These are phyloP conservation scores for Ophiocordyceps camponoti-leonardi DNA, from an alignment of 2,329 filamentous ascomycete genomes.

Conservation along the genomic window DNA sequence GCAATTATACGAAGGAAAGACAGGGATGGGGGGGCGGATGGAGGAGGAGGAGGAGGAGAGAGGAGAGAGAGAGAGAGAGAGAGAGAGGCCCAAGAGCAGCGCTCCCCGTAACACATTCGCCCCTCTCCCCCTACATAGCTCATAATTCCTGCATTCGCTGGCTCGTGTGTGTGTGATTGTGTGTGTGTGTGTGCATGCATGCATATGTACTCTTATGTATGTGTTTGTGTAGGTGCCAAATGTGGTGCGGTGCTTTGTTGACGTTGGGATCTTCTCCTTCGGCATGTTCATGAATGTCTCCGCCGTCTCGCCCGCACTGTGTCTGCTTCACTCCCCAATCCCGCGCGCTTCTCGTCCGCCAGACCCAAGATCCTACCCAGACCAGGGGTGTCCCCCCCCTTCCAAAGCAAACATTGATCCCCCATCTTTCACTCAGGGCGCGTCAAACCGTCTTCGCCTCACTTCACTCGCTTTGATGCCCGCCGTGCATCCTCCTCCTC, in stretches of 20 bases:
- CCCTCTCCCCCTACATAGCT: not conserved
- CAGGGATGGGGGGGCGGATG: no score
- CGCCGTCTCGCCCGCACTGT: no score
- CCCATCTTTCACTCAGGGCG: not conserved
- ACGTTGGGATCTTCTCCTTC: no score
- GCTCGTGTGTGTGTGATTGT: not conserved
- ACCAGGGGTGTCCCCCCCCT: not conserved
- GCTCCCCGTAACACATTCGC: not conserved
- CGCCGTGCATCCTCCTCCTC: not conserved
- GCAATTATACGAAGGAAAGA: not conserved
- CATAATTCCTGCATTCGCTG: not conserved
- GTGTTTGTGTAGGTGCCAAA: no score
- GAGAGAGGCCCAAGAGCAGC: no score
- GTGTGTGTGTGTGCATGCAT: not conserved
- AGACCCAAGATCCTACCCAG: not conserved
- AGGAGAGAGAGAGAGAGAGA: no score
- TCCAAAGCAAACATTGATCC: not conserved
- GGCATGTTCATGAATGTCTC: no score
- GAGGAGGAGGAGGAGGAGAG: no score
- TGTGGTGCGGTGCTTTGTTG: no score
- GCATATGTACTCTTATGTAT: no score
- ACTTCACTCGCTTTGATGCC: conserved; percentile 1
- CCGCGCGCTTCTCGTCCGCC: not conserved
- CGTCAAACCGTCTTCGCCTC: not conserved
- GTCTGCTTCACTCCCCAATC: no score